Evolutionary conservation across 768 basidiomycete species (phyloP), one percentile per base, ranked within the genome.

Genomic region (Mycena capillaripes): DNA sequence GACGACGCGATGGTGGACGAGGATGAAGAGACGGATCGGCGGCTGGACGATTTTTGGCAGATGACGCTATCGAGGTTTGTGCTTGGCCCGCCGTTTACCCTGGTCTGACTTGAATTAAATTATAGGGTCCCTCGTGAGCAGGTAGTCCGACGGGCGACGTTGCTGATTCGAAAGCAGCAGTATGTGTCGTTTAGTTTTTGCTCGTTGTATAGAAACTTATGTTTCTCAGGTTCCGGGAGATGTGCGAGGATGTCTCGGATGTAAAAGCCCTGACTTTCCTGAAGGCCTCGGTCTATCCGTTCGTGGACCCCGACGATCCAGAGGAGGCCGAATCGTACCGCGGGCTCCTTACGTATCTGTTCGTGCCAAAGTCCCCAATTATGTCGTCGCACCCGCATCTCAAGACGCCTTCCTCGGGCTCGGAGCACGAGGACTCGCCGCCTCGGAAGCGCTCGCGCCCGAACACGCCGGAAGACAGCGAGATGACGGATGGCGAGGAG

Each of bases 31-130:
- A 82, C 79, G 64, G 88, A 90, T 74, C 84, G 79, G 68, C 84
- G 93, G 69, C 74, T 95, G 79, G 90, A 93, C 76, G 94, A 95
- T 79, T 91, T 96, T 72, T 96, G 95, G 94, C 86, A 84, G 79
- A 92, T 95, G 91, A 84, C 82, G 40, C 78, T 95, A 40, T 79
- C 86, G 73, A 88, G 93, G 94, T 94, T 69, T 40, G 88, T 75
- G 29, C 10, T 10, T 38, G 0, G 56, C 36, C 4, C 38, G 38
- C 3, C 42, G 16, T 44, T n/a, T n/a, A n/a, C n/a, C 14, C 19
- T 44, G 42, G 14, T 44, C 42, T 44, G 42, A 19, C 14, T 17
- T 19, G 16, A 6, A 21, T 44, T 17, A 44, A 19, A 17, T 17
- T 44, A 3, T 67, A 95, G 94, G 76, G 89, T 90, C n/a, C 85